Conservation (phyloP, 805 yeast genomes). For the Saccharomyces paradoxus region DNA sequence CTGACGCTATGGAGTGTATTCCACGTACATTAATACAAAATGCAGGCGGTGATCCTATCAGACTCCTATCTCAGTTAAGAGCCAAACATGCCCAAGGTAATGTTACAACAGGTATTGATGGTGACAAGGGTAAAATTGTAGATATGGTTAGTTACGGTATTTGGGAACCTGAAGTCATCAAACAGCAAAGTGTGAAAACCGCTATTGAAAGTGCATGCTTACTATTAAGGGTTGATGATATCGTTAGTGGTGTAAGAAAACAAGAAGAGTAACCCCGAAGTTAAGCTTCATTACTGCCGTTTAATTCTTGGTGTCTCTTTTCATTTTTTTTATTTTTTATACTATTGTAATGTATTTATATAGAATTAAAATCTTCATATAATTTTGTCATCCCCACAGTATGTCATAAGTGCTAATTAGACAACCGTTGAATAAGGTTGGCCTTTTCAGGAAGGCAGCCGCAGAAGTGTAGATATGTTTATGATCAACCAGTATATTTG, state of each 20-base stretch:
- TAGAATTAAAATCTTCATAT: neutral
- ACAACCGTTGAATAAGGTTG: neutral
- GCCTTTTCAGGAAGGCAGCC: neutral
- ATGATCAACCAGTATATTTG: neutral
- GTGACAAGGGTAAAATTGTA: constrained; percentile 86
- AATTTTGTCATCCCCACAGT: neutral
- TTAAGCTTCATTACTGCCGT: neutral
- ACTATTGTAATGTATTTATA: neutral
- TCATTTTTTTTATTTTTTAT: neutral
- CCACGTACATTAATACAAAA: constrained; percentile 96
- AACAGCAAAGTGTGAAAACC: constrained; percentile 95
- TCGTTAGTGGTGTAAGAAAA: constrained; percentile 88
- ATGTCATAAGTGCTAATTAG: neutral
- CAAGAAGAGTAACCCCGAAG: constrained; percentile 20
- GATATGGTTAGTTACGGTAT: constrained; percentile 95
- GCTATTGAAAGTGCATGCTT: constrained; percentile 95
- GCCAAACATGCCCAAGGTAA: constrained; percentile 93
- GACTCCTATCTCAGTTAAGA: constrained; percentile 80
- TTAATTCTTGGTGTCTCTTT: neutral
- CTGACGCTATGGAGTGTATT: constrained; percentile 96
- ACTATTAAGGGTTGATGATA: constrained; percentile 92
- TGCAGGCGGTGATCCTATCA: constrained; percentile 94
- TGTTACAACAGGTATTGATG: constrained; percentile 84
- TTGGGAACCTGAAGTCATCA: constrained; percentile 99
- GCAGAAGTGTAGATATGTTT: too few relatives aligned